Evolutionary conservation across 1,139 yeast genomes (phyloP), one percentile per base, ranked within the genome.

Genomic region (Yarrowia galli): DNA sequence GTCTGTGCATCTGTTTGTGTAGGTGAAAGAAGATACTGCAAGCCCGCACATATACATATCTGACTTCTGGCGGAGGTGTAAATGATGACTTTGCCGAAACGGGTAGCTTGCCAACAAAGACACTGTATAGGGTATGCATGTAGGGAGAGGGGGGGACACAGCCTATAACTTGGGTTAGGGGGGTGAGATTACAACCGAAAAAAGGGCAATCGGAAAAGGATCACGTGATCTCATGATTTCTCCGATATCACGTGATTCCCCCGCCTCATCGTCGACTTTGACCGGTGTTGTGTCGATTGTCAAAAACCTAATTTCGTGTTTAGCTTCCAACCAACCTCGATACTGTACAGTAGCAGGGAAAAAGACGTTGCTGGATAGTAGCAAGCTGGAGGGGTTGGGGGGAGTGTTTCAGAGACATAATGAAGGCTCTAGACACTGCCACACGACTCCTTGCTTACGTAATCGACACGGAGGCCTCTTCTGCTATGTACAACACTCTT

Each of bases 1-100:
- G 70, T 23, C 43, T 65, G 69, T 70, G 72, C 74, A 70, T 71
- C 53, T 22, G 48, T 13, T 25, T 12, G 51, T 25, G 48, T 15
- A 25, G 48, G n/a, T 18, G 46, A 40, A 13, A 20, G 7, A n/a
- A 38, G 16, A 13, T 12, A 16, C 40, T 42, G 63, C 63, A 56
- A 22, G n/a, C 13, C 18, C 25, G n/a, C 38, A 56, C 38, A 42
- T 56, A 56, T 56, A 40, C 63, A 56, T 56, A 42, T 22, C 3
- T 16, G 25, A 8, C 20, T n/a, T 40, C 18, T 12, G 7, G 16
- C 8, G 7, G 25, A 15, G 38, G 36, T 18, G 49, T 35, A 23
- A 36, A 42, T 42, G 48, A 56, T 56, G 63, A 56, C 63, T 56
- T 56, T 56, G 36, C 63, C 63, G 63, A 42, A 40, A 16, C 2